Conservation (phyloP, 1,139 yeast species). For the Pichia sp. region DNA sequence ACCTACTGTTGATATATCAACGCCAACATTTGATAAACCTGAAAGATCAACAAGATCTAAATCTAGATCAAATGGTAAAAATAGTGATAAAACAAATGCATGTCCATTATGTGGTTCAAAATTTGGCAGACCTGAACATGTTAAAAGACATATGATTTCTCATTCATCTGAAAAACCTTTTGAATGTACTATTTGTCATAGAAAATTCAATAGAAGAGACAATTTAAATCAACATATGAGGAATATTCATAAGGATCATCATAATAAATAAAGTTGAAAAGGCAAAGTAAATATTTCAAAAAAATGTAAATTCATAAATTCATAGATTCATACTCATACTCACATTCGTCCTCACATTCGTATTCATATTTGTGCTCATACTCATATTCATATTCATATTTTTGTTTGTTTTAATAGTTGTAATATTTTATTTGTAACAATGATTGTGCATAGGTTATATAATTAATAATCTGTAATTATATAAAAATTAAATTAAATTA, state of each 20-base stretch:
- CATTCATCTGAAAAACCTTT: conserved; percentile 87
- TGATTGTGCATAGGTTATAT: background rate
- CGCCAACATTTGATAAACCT: conserved; percentile 27
- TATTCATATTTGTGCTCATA: background rate
- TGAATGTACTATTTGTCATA: conserved; percentile 72
- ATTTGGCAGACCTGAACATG: conserved; percentile 89
- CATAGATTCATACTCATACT: background rate
- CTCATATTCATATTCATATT: background rate
- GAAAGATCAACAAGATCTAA: conserved; percentile 29
- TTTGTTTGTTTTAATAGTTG: background rate
- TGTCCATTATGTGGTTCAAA: conserved; percentile 73
- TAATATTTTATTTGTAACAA: background rate
- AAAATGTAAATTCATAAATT: background rate
- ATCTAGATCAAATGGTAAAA: conserved; percentile 37
- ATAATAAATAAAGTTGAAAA: background rate
- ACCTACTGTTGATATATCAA: conserved; percentile 14
- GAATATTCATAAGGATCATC: conserved; percentile 45
- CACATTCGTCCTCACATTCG: background rate
- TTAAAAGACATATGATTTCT: conserved; percentile 80
- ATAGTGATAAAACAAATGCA: conserved; percentile 55
- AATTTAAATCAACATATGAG: conserved; percentile 64
- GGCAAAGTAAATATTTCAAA: background rate
- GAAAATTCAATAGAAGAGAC: conserved; percentile 68
- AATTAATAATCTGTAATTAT: background rate
- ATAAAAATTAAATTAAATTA: background rate